Conservation (phyloP, 2,329 filamentous ascomycete species). For the Beauveria sp. region DNA sequence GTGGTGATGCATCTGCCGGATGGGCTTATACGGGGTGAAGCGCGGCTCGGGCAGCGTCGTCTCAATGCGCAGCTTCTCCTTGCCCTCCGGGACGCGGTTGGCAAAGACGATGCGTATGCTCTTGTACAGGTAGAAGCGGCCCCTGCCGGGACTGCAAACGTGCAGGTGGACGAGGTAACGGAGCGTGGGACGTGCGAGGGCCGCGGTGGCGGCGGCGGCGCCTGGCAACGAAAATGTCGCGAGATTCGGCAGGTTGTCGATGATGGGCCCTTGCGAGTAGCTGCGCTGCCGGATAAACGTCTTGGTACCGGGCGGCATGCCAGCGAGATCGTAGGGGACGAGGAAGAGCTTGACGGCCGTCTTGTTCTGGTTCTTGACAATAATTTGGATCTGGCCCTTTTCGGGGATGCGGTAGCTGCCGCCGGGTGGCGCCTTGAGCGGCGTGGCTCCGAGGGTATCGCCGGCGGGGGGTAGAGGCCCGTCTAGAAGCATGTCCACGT, state of each 20-base stretch:
- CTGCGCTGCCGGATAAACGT: slow-evolving; percentile 93
- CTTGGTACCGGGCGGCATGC: slow-evolving; percentile 91
- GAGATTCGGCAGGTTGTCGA: slow-evolving; percentile 51
- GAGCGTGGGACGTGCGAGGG: slow-evolving; percentile 57
- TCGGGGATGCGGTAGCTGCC: slow-evolving; percentile 92
- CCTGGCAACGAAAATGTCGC: slow-evolving; percentile 12
- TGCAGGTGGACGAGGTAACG: slow-evolving; percentile 89
- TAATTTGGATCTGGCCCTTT: slow-evolving; percentile 89
- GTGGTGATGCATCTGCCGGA: slow-evolving; percentile 41
- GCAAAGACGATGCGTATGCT: slow-evolving; percentile 92
- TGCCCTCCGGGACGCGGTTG: slow-evolving; percentile 90
- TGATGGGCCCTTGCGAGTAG: slow-evolving; percentile 79
- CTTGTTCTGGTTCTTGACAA: slow-evolving; percentile 98
- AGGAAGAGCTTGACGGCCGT: slow-evolving; percentile 95
- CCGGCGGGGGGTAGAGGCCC: slow-evolving; percentile 15
- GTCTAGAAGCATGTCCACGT: slow-evolving; percentile 16
- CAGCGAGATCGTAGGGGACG: slow-evolving; percentile 82
- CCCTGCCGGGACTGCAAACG: slow-evolving; percentile 79
- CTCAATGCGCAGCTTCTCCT: slow-evolving; percentile 86
- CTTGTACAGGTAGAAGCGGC: slow-evolving; percentile 85
- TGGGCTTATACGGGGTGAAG: slow-evolving; percentile 76
- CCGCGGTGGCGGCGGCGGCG: slow-evolving; percentile 20
- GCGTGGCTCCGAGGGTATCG: slow-evolving; percentile 24
- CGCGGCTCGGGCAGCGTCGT: slow-evolving; percentile 81
- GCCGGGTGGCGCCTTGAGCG: slow-evolving; percentile 59